Base-by-base conservation (phyloP, 208 protist species). In the Phytomonas francai region DNA sequence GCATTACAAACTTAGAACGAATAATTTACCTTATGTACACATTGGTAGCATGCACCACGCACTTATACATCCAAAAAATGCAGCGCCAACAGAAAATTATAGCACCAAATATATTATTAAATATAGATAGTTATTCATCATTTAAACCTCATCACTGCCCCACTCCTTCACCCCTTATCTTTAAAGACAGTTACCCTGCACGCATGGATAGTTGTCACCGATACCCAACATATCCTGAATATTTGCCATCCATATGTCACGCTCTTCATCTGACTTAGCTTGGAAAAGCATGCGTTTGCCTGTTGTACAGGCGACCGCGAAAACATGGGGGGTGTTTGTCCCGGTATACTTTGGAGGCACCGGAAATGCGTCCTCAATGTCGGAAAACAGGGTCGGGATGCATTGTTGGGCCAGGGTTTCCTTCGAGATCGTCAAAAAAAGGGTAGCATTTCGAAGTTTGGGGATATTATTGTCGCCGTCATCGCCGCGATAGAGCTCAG, bases 141-240 rank as follows among this genome's bases (percentile, higher is more conserved):
- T n/a, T n/a, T n/a, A n/a, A n/a, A n/a, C n/a, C n/a, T n/a, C n/a
- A n/a, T n/a, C n/a, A n/a, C n/a, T n/a, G n/a, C n/a, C n/a, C n/a
- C n/a, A n/a, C n/a, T n/a, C n/a, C n/a, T n/a, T n/a, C n/a, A n/a
- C n/a, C n/a, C n/a, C n/a, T n/a, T n/a, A n/a, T n/a, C n/a, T n/a
- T n/a, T n/a, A n/a, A n/a, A n/a, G n/a, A n/a, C n/a, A n/a, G n/a
- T n/a, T n/a, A n/a, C n/a, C n/a, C n/a, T n/a, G n/a, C n/a, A n/a
- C n/a, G n/a, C n/a, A n/a, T n/a, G n/a, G n/a, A n/a, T n/a, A n/a
- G n/a, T n/a, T n/a, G n/a, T 89, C 81, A n/a, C 76, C 83, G 61
- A 92, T 88, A 14, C 87, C 87, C 16, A 92, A 72, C 0, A 85
- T 83, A 19, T 92, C 83, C 64, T 92, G 87, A 58, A 92, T 92